Conservation (phyloP, 164 flowering plant species). For the Berberis thunbergii region DNA sequence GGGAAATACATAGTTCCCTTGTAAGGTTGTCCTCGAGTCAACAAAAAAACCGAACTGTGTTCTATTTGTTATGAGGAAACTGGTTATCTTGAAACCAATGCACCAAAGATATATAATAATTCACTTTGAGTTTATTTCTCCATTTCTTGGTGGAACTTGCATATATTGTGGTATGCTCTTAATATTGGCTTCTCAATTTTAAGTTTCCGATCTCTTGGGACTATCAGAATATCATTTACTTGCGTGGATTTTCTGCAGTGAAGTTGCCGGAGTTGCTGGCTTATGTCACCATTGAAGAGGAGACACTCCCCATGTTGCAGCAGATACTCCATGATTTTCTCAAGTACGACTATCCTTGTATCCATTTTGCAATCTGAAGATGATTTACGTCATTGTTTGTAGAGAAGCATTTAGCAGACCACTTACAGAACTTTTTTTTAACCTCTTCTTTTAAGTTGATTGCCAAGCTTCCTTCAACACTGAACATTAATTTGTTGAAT, state of each 20-base stretch:
- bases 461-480: neutral
- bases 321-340: conserved; percentile 75
- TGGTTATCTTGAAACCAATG: too few species aligned
- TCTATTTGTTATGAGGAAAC: too few species aligned
- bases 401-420: neutral
- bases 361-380: neutral
- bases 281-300: conserved; percentile 80
- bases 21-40: too few species aligned
- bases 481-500: neutral
- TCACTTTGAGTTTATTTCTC: too few species aligned
- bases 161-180: too few species aligned
- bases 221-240: neutral
- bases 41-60: too few species aligned
- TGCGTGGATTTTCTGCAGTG: conserved; percentile 41
- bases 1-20: too few species aligned
- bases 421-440: neutral
- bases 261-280: conserved; percentile 86
- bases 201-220: neutral
- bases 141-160: too few species aligned
- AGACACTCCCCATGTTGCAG: conserved; percentile 54
- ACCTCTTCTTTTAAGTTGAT: neutral
- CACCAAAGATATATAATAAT: too few species aligned
- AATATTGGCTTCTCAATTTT: too few species aligned
- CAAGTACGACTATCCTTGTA: conserved; percentile 42
- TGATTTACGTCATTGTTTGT: neutral